These are phyloP conservation scores for Clarireedia homoeocarpa DNA, from an alignment of 2,329 filamentous ascomycete species.

Conservation along the genomic window DNA sequence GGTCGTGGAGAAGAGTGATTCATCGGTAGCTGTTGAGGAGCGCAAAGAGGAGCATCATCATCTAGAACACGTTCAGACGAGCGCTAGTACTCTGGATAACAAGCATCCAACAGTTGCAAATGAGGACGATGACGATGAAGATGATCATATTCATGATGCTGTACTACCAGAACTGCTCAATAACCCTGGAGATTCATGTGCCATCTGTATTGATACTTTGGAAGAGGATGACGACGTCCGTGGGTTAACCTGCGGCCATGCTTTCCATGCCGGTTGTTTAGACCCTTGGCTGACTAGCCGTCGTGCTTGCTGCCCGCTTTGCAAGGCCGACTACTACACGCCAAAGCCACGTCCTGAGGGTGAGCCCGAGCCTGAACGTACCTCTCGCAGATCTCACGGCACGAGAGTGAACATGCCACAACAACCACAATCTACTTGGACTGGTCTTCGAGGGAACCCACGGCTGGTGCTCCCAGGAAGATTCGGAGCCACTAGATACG, in stretches of 20 bases:
- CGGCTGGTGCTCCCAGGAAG: conserved; percentile 10
- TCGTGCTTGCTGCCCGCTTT: conserved; percentile 91
- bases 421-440: conserved; percentile 23
- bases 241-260: conserved; percentile 91
- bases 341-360: conserved; percentile 69
- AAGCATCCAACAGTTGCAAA: conserved; percentile 30
- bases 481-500: conserved; percentile 11
- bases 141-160: conserved; percentile 72
- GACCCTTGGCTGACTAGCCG: conserved; percentile 95
- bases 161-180: conserved; percentile 73
- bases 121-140: conserved; percentile 63
- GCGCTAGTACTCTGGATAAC: conserved; percentile 30
- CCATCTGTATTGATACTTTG: conserved; percentile 89
- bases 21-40: conserved; percentile 9
- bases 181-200: conserved; percentile 84
- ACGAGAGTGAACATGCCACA: conserved; percentile 22
- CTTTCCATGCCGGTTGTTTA: conserved; percentile 91
- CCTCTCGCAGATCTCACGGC: conserved; percentile 15
- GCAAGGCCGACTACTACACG: conserved; percentile 95
- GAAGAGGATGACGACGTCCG: conserved; percentile 95
- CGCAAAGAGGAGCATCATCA: conserved; percentile 20
- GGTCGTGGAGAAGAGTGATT: conserved; percentile 17
- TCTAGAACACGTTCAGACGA: conserved; percentile 24
- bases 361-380: conserved; percentile 24
- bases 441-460: conserved; percentile 20